Percentiles rank a stretch among this genome's conserved stretches.
Evolutionary conservation across 1,139 yeast genomes (phyloP).

Genomic region (Schwanniomyces etchellsii): DNA sequence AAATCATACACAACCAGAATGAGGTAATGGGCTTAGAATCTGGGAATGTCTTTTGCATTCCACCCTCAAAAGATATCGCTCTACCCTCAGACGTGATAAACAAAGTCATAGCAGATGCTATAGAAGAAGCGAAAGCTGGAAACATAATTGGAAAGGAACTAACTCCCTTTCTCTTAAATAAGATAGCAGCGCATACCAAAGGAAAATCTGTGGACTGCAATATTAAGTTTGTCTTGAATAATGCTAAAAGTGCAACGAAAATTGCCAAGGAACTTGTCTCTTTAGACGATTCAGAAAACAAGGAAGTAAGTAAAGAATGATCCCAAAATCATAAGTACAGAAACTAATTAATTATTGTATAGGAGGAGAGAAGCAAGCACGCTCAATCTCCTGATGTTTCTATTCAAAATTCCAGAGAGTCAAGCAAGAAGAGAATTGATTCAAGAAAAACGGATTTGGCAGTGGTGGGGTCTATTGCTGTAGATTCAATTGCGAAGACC

Average conservation of each 20-base stretch:
- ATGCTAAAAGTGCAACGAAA: slow-evolving; percentile 62
- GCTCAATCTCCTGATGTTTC: too few relatives aligned
- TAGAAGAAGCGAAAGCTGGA: slow-evolving; percentile 44
- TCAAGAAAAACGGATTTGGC: slow-evolving; percentile 22
- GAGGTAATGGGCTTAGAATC: slow-evolving; percentile 45
- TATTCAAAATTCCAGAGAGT: neutral
- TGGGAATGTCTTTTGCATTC: slow-evolving; percentile 79
- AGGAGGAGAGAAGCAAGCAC: too few relatives aligned
- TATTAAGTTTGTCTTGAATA: slow-evolving; percentile 70
- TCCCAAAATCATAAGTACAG: too few relatives aligned
- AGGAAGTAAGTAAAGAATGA: slow-evolving; percentile 13
- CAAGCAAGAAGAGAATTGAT: neutral
- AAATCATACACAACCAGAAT: slow-evolving; percentile 49
- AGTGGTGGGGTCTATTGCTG: slow-evolving; percentile 72
- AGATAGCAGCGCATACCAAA: slow-evolving; percentile 58
- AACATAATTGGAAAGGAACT: slow-evolving; percentile 66
- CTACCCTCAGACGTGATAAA: slow-evolving; percentile 50
- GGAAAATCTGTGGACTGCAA: slow-evolving; percentile 72
- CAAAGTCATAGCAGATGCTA: slow-evolving; percentile 53
- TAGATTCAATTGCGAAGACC: slow-evolving; percentile 58
- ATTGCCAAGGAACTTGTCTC: slow-evolving; percentile 53
- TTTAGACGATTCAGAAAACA: slow-evolving; percentile 20
- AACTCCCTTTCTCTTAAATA: slow-evolving; percentile 71
- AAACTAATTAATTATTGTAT: neutral
- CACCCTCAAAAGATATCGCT: slow-evolving; percentile 68